Base-by-base conservation (phyloP, 1,284 basidiomycete species). In the Ganoderma resinaceum region DNA sequence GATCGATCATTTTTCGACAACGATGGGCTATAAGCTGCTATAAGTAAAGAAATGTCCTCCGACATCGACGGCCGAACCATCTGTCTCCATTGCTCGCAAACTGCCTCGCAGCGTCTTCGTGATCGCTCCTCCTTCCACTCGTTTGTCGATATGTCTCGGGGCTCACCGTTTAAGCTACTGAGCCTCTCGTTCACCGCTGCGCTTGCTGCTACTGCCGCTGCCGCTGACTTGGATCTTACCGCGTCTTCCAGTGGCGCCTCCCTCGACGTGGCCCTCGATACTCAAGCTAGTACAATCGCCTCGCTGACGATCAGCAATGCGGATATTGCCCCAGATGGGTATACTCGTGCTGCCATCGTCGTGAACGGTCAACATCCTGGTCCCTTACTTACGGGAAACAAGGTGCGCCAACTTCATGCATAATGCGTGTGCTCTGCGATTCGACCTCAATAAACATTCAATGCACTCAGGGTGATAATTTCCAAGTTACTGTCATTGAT, bases 401-500 rank as follows among this genome's bases (percentile, higher is more conserved):
- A 76, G 72, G 77, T 77, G 55, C 18, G 37, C 18, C 20, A 18
- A 38, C 29, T 23, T 9, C 35, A 37, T 12, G 29, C 5, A n/a
- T n/a, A n/a, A n/a, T n/a, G n/a, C n/a, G n/a, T 53, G 20, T 2
- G 33, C 18, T 18, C 14, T 33, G 29, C 26, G 4, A 52, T 29
- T 29, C 26, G 1, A 29, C 11, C 5, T 26, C 29, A 2, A 35
- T 7, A 12, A 11, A 16, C 5, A 14, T 23, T 2, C 18, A 46
- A 57, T 53, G 42, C 57, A 31, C 26, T 40, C 31, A 80, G 78
- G 79, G 78, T 11, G 73, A 74, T 52, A 63, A 64, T 16, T 79
- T 80, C 70, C 66, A 76, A 67, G 71, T 83, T 62, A 82, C 81
- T 63, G 82, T 83, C 55, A 68, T 76, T 12, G 76, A 82, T 65